Conservation (phyloP, 2,329 filamentous ascomycete species). For the Nannizzia gypsea region DNA sequence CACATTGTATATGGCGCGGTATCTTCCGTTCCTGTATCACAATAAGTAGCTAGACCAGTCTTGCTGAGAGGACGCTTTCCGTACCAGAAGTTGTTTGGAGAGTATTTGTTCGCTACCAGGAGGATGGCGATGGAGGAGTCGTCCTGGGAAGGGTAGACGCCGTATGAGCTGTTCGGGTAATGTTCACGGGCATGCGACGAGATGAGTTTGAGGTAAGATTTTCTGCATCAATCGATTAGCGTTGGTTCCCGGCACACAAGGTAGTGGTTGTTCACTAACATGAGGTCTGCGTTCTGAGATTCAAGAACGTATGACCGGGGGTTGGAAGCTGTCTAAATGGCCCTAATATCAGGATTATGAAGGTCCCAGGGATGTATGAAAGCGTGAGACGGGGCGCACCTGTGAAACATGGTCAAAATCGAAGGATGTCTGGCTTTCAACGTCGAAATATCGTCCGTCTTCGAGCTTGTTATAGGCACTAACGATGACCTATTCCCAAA, state of each 20-base stretch:
- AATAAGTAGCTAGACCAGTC: not conserved
- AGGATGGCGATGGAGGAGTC: conserved; percentile 68
- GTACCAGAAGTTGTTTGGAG: conserved; percentile 93
- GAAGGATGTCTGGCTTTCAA: conserved; percentile 78
- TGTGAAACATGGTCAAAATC: conserved; percentile 74
- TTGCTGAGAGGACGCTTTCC: conserved; percentile 9
- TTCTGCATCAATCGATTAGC: conserved; percentile 40
- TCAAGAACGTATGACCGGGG: conserved; percentile 71
- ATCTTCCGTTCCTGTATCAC: conserved; percentile 70
- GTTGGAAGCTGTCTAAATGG: conserved; percentile 61
- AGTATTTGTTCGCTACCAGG: conserved; percentile 92
- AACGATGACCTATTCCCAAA: conserved; percentile 43
- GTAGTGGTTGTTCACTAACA: not conserved
- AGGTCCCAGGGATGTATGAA: conserved; percentile 9
- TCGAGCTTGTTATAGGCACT: conserved; percentile 77
- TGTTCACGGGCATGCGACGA: conserved; percentile 71
- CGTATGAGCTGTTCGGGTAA: conserved; percentile 68
- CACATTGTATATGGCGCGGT: conserved; percentile 79
- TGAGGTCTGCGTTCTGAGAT: conserved; percentile 54
- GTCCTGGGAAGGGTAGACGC: conserved; percentile 68
- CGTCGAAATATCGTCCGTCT: conserved; percentile 76
- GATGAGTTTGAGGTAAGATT: conserved; percentile 71
- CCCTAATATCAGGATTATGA: not conserved
- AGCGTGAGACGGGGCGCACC: conserved; percentile 31
- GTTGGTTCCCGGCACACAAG: not conserved